phyloP scores from a whole-genome alignment of 2,329 filamentous ascomycete genomes.

The Microdochium trichocladiopsis region DNA sequence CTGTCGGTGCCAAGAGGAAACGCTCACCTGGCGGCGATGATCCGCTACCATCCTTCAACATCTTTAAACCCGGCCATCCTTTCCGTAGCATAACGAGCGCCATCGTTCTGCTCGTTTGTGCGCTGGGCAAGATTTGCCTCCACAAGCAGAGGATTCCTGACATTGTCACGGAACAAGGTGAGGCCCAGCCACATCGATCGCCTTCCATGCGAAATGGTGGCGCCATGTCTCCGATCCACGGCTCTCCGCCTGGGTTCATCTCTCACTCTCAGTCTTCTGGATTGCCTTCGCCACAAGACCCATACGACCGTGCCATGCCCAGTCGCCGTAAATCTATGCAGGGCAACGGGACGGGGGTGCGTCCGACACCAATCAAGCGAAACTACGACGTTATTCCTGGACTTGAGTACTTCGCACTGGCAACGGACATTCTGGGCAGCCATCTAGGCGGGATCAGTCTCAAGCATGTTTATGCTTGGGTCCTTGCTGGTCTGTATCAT shows the following conservation, averaged over 20 bases:
- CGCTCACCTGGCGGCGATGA: conserved; percentile 35
- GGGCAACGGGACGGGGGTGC: conserved; percentile 11
- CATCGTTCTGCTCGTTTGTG: conserved; percentile 74
- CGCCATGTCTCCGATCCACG: conserved; percentile 43
- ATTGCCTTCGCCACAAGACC: conserved; percentile 44
- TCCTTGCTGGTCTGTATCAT: conserved; percentile 82
- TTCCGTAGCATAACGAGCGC: conserved; percentile 70
- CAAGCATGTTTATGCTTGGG: conserved; percentile 75
- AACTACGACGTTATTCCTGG: conserved; percentile 87
- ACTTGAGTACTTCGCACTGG: conserved; percentile 81
- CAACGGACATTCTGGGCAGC: conserved; percentile 78
- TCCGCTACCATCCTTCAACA: conserved; percentile 16
- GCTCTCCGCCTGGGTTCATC: conserved; percentile 42
- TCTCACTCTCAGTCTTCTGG: conserved; percentile 41
- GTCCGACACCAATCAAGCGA: conserved; percentile 24
- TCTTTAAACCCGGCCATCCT: conserved; percentile 39
- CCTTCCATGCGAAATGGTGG: conserved; percentile 41
- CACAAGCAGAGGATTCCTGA: conserved; percentile 48
- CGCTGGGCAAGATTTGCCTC: conserved; percentile 75
- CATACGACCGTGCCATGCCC: conserved; percentile 33
- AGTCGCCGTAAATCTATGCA: conserved; percentile 48
- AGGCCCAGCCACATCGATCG: conserved; percentile 25
- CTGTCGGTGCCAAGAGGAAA: conserved; percentile 43
- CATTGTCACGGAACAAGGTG: conserved; percentile 43
- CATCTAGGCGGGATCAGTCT: conserved; percentile 73